A percentile compares a stretch with the other conserved stretches of the same genome.
phyloP scores from a whole-genome alignment of 2,329 filamentous ascomycete species.

The Raffaelea deltoideospora region DNA sequence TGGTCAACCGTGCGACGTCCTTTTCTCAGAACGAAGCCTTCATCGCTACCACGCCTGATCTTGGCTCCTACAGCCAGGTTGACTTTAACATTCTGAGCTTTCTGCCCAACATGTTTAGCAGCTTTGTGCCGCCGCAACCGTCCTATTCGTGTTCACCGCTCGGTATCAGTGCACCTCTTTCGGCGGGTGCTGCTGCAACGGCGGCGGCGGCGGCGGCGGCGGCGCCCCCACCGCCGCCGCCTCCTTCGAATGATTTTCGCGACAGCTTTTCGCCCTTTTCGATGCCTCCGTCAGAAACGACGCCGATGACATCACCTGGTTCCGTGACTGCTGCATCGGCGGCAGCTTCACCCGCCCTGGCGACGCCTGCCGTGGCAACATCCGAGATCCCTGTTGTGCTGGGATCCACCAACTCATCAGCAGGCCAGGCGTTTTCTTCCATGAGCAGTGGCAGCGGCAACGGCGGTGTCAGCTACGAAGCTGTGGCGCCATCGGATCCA shows the following conservation, averaged over 20 bases:
- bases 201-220: constrained; percentile 10
- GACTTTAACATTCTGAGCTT: constrained; percentile 29
- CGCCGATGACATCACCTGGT: too few relatives aligned
- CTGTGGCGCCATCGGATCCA: too few relatives aligned
- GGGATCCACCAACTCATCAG: too few relatives aligned
- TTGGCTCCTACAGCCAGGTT: constrained; percentile 25
- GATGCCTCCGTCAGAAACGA: neutral
- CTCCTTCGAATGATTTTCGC: constrained; percentile 2
- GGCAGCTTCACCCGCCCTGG: too few relatives aligned
- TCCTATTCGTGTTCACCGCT: too few relatives aligned
- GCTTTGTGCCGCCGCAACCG: constrained; percentile 11
- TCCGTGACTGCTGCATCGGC: too few relatives aligned
- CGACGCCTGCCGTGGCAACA: too few relatives aligned
- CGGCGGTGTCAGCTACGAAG: too few relatives aligned
- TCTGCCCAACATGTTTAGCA: constrained; percentile 28
- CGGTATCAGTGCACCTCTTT: neutral
- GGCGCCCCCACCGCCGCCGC: constrained; percentile 2
- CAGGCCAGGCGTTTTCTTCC: too few relatives aligned
- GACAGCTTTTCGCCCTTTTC: constrained; percentile 11
- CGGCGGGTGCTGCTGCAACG: neutral
- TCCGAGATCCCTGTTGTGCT: too few relatives aligned
- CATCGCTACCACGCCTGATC: constrained; percentile 20
- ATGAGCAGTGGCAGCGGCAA: too few relatives aligned
- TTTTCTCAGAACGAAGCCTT: constrained; percentile 31
- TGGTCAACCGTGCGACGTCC: constrained; percentile 36